A percentile compares a stretch with the other conserved stretches of the same genome.
Conservation (phyloP, 495 filamentous ascomycete genomes). For the Daldinia bambusicola region DNA sequence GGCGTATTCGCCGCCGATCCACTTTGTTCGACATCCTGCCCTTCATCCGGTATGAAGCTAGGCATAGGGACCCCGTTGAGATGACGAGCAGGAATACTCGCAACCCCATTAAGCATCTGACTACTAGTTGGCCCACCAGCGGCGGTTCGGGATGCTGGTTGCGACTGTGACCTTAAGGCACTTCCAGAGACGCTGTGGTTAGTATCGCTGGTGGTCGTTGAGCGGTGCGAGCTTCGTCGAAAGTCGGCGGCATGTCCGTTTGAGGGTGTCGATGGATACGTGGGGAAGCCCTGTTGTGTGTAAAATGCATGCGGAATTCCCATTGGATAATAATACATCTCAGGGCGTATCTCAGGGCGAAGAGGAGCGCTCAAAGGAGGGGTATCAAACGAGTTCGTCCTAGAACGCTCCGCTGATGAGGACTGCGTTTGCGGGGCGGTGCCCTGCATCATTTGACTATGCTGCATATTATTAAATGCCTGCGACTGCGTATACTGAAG, state of each 20-base stretch:
- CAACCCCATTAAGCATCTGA: constrained; percentile 47
- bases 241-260: constrained; percentile 55
- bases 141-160: constrained; percentile 61
- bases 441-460: constrained; percentile 56
- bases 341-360: constrained; percentile 56
- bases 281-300: constrained; percentile 49
- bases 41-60: constrained; percentile 61
- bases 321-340: constrained; percentile 55
- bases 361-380: constrained; percentile 62
- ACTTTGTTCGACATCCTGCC: constrained; percentile 50
- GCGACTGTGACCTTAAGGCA: constrained; percentile 65
- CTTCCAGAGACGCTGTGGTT: constrained; percentile 53
- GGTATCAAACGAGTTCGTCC: constrained; percentile 65
- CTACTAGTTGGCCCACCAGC: constrained; percentile 14
- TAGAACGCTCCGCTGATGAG: constrained; percentile 57
- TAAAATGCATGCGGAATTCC: constrained; percentile 46
- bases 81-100: constrained; percentile 51
- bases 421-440: constrained; percentile 55
- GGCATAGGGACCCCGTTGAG: constrained; percentile 57
- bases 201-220: constrained; percentile 53
- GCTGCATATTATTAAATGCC: constrained; percentile 54
- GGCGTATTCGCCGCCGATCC: constrained; percentile 50
- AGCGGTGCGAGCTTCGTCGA: constrained; percentile 62
- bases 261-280: constrained; percentile 61
- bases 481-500: constrained; percentile 62